A percentile compares a stretch with the other conserved stretches of the same genome.
These are phyloP conservation scores for Macrophomina phaseolina DNA, from an alignment of 2,329 filamentous ascomycete genomes.

Conservation along the genomic window DNA sequence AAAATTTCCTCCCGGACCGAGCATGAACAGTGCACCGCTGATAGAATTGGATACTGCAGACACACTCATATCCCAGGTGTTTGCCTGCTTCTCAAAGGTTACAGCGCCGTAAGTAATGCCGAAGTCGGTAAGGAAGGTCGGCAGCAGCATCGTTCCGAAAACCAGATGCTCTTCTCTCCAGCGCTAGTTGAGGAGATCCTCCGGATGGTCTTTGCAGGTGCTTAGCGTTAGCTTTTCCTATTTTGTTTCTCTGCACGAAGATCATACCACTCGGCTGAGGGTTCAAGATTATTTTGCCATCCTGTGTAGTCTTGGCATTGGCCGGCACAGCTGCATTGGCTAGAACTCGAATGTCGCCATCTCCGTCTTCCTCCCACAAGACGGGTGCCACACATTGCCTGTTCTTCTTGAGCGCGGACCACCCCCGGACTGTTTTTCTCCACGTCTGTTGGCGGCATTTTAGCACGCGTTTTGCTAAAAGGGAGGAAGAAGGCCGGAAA, in stretches of 20 bases:
- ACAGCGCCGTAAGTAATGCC: slow-evolving; percentile 32
- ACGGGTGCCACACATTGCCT: background rate
- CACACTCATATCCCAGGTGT: slow-evolving; percentile 35
- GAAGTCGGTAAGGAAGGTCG: slow-evolving; percentile 32
- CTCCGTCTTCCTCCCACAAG: background rate
- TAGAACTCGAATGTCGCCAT: slow-evolving; percentile 1
- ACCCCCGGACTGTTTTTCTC: background rate
- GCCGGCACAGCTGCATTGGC: background rate
- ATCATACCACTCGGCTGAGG: slow-evolving; percentile 56
- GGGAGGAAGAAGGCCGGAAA: background rate
- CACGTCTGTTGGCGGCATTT: background rate
- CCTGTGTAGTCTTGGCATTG: slow-evolving; percentile 43
- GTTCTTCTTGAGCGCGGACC: background rate
- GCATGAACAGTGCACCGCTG: slow-evolving; percentile 37
- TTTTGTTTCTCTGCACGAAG: background rate
- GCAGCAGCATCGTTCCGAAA: slow-evolving; percentile 31
- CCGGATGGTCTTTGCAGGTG: slow-evolving; percentile 27
- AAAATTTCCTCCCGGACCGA: slow-evolving; percentile 33
- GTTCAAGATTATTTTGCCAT: slow-evolving; percentile 55
- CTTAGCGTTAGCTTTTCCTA: background rate
- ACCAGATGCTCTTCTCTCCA: slow-evolving; percentile 35
- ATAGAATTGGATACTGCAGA: slow-evolving; percentile 44
- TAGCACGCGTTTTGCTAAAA: background rate
- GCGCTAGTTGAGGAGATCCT: slow-evolving; percentile 43
- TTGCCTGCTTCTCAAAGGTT: slow-evolving; percentile 26